Conservation (phyloP, 345 rosid genomes). For the Pistacia integerrima region DNA sequence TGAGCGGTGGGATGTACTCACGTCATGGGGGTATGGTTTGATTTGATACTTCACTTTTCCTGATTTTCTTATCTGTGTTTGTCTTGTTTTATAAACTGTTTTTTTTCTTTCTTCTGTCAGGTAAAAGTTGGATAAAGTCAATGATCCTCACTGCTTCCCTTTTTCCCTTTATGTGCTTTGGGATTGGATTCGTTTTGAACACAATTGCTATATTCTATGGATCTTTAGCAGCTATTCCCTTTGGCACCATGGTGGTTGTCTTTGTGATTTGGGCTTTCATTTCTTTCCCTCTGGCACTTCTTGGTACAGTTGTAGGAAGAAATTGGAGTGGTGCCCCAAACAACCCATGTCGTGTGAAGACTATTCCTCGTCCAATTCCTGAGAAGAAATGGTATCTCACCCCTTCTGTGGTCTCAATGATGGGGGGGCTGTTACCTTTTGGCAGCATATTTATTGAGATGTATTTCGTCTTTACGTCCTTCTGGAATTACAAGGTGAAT, state of each 20-base stretch:
- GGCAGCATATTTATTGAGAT: slow-evolving; percentile 97
- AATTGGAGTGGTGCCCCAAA: slow-evolving; percentile 96
- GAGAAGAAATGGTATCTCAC: slow-evolving; percentile 97
- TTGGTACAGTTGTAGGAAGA: slow-evolving; percentile 92
- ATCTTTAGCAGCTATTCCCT: slow-evolving; percentile 93
- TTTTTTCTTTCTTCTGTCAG: slow-evolving; percentile 37
- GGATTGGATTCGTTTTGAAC: slow-evolving; percentile 83
- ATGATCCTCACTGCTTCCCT: slow-evolving; percentile 95
- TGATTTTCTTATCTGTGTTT: not conserved
- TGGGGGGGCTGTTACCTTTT: slow-evolving; percentile 93
- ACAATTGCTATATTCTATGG: slow-evolving; percentile 92
- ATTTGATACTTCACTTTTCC: slow-evolving; percentile 1
- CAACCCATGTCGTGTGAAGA: slow-evolving; percentile 95
- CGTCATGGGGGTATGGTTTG: slow-evolving; percentile 83
- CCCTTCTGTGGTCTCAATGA: slow-evolving; percentile 84
- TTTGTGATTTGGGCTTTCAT: slow-evolving; percentile 93
- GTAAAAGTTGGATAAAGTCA: slow-evolving; percentile 92
- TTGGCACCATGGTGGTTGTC: slow-evolving; percentile 94
- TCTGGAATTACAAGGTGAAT: slow-evolving; percentile 97
- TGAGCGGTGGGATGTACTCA: slow-evolving; percentile 99
- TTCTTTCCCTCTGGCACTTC: slow-evolving; percentile 92
- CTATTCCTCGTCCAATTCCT: slow-evolving; percentile 95
- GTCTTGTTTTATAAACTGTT: slow-evolving; percentile 6
- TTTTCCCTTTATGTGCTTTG: slow-evolving; percentile 91
- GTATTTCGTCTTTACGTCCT: slow-evolving; percentile 97